Base-by-base conservation (phyloP, 2,329 filamentous ascomycete species). In the Colletotrichum australisinense region DNA sequence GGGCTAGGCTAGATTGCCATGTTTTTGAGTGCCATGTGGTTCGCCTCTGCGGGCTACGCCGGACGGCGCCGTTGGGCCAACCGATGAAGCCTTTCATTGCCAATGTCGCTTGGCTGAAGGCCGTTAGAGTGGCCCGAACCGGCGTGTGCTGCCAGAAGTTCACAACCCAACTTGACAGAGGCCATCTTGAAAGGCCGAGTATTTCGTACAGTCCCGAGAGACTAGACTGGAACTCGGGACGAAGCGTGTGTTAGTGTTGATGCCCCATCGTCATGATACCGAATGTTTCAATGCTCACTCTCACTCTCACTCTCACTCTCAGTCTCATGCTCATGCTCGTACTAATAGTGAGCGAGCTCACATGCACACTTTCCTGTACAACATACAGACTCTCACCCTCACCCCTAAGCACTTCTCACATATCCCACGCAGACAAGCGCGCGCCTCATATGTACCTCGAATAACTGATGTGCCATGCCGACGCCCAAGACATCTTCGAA, bases 1-100 rank as follows among this genome's bases (percentile, higher is more conserved):
- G 46, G 32, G 56, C 56, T 38, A 67, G 55, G 35, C 30, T 19
- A 42, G 53, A 42, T 67, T 64, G 65, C 65, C 59, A 58, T 59
- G 52, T 26, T n/a, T 4, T 11, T 63, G 14, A 53, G 57, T 59
- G 52, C 32, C 38, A 12, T 11, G 63, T n/a, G 49, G 3, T 38
- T 52, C 64, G 56, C 24, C 19, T 46, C 42, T 60, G 68, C 63
- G 53, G 67, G 55, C 68, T 55, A 46, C 63, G 63, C 56, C 55
- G 55, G 14, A 62, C 24, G 28, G 64, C 35, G 58, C 38, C 24
- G 58, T 38, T 46, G 56, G 28, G 14, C 32, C 52, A 59, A 62
- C 38, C 19, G 9, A 35, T 19, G 11, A 9, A 24, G 46, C 49
- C 22, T 16, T 42, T 56, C 49, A 49, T 53, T 26, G 22, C 26